Percentiles rank a stretch among this genome's conserved stretches.
These are phyloP conservation scores for Sicyos edulis DNA, from an alignment of 306 rosid genomes.

Conservation along the genomic window DNA sequence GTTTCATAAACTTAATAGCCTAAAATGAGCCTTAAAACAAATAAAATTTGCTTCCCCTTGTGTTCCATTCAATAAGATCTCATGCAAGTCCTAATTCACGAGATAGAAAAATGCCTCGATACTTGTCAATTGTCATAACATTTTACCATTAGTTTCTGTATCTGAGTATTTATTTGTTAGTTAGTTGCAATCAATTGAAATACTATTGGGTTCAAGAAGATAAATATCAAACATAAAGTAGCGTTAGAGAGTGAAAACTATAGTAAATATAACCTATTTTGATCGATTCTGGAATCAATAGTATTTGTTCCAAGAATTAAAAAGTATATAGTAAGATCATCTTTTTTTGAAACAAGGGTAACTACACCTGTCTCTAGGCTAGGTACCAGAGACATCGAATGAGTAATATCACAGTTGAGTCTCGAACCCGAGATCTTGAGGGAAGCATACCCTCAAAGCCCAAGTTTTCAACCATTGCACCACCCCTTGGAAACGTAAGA, in stretches of 20 bases:
- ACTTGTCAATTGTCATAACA: neutral
- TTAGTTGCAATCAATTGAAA: neutral
- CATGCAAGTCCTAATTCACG: too few relatives aligned
- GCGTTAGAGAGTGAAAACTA: neutral
- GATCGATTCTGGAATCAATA: neutral
- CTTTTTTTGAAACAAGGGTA: too few relatives aligned
- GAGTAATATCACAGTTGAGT: too few relatives aligned
- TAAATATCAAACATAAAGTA: neutral
- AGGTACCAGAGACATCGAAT: too few relatives aligned
- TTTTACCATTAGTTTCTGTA: neutral
- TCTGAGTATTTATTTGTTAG: neutral
- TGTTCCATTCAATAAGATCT: neutral
- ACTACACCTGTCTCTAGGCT: too few relatives aligned
- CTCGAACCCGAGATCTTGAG: too few relatives aligned
- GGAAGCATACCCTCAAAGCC: too few relatives aligned
- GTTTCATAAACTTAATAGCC: neutral
- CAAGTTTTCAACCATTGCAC: too few relatives aligned
- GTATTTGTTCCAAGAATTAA: constrained; percentile 1
- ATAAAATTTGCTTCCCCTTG: too few relatives aligned
- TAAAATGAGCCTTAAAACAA: constrained; percentile 4
- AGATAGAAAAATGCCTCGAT: neutral
- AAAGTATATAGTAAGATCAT: too few relatives aligned
- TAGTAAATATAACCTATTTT: neutral
- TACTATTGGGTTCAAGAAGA: neutral
- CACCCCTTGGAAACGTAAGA: too few relatives aligned